Percentiles rank a stretch among this genome's conserved stretches.
Evolutionary conservation across 2,329 filamentous ascomycete species (phyloP).

Genomic region (Colletotrichum caudatum): DNA sequence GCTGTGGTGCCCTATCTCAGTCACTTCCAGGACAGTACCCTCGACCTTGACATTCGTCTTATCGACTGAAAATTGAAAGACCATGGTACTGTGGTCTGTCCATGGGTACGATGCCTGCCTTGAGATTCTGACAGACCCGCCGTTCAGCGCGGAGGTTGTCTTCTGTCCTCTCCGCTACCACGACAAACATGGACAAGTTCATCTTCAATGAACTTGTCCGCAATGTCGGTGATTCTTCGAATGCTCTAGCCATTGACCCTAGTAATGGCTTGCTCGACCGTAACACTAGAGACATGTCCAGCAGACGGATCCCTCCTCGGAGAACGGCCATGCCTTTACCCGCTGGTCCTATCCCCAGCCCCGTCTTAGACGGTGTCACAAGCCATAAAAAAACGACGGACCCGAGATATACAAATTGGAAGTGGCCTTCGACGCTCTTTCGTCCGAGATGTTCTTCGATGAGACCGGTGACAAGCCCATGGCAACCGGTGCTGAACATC

Average conservation of each 20-base stretch:
- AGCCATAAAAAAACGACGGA: constrained; percentile 33
- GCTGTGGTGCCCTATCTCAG: constrained; percentile 54
- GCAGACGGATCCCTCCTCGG: constrained; percentile 58
- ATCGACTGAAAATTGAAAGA: constrained; percentile 44
- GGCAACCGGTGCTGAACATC: constrained; percentile 56
- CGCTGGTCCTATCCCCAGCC: constrained; percentile 58
- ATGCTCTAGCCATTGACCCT: constrained; percentile 20
- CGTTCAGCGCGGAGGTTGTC: constrained; percentile 25
- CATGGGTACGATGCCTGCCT: constrained; percentile 70
- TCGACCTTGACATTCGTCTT: not conserved
- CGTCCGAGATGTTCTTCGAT: constrained; percentile 49
- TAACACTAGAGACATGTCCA: constrained; percentile 33
- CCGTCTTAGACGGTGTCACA: constrained; percentile 53
- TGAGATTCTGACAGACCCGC: constrained; percentile 10
- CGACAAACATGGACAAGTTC: constrained; percentile 19
- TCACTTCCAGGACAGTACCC: constrained; percentile 52
- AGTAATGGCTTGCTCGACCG: constrained; percentile 14
- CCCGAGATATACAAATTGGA: too few relatives aligned
- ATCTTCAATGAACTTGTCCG: constrained; percentile 15
- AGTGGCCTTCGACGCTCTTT: too few relatives aligned
- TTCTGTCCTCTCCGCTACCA: constrained; percentile 28
- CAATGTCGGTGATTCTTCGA: constrained; percentile 14
- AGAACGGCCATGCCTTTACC: constrained; percentile 55
- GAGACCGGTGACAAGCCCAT: constrained; percentile 47
- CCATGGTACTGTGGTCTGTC: constrained; percentile 70